A percentile compares a stretch with the other conserved stretches of the same genome.
Conservation (phyloP, 768 basidiomycete genomes). For the Gautieria morchelliformis region DNA sequence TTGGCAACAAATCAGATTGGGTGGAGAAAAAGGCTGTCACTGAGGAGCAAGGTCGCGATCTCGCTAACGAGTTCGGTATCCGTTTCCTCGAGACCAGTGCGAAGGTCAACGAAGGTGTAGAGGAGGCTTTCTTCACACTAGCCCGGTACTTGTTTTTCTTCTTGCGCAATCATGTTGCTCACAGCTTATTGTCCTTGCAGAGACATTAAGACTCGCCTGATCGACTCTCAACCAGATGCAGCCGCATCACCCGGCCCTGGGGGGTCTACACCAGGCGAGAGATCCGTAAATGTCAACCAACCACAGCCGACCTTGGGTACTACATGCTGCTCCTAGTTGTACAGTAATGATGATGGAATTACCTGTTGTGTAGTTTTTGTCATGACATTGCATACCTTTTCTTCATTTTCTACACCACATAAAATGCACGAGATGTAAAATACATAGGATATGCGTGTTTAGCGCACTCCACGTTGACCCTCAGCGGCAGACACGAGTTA, state of each 20-base stretch:
- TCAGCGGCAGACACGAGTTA: not conserved
- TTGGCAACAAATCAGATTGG: slow-evolving; percentile 99
- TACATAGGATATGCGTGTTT: not conserved
- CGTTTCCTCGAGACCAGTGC: slow-evolving; percentile 97
- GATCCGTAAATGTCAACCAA: slow-evolving; percentile 1
- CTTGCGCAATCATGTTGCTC: too few species aligned
- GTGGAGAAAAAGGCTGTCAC: slow-evolving; percentile 90
- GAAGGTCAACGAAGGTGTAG: slow-evolving; percentile 94
- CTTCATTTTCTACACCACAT: not conserved
- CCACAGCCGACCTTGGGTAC: not conserved
- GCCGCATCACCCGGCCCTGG: slow-evolving; percentile 29
- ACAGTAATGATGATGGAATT: not conserved
- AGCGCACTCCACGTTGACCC: too few species aligned
- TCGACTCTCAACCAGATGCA: slow-evolving; percentile 78
- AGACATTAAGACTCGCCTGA: slow-evolving; percentile 95
- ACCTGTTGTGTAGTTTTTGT: not conserved
- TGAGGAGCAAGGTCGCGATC: slow-evolving; percentile 82
- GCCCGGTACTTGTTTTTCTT: slow-evolving; percentile 57
- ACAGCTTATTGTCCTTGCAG: slow-evolving; percentile 28
- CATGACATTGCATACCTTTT: slow-evolving; percentile 3
- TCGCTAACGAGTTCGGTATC: slow-evolving; percentile 91
- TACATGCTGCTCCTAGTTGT: slow-evolving; percentile 3
- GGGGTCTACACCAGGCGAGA: slow-evolving; percentile 6
- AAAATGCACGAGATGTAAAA: slow-evolving; percentile 1
- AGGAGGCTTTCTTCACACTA: slow-evolving; percentile 96